Conservation (phyloP, 306 rosid species). For the Rosa chinensis region DNA sequence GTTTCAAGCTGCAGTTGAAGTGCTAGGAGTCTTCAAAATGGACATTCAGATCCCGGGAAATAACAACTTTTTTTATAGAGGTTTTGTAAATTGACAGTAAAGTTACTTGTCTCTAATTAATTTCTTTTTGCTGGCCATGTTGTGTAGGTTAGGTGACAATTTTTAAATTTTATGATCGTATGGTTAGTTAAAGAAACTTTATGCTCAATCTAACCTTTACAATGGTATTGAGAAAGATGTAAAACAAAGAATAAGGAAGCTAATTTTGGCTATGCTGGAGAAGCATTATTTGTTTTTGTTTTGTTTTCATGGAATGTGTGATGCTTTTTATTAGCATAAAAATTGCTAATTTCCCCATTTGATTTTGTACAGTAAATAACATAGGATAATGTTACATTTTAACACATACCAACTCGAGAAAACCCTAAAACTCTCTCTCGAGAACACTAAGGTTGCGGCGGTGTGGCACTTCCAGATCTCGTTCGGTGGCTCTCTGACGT, state of each 20-base stretch:
- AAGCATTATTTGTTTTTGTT: too few relatives aligned
- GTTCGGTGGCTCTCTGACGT: too few relatives aligned
- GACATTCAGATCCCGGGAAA: neutral
- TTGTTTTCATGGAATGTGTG: too few relatives aligned
- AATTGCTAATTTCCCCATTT: too few relatives aligned
- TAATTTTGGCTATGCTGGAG: too few relatives aligned
- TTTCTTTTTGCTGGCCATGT: neutral
- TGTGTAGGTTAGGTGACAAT: neutral
- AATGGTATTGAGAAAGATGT: neutral
- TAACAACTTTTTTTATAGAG: neutral
- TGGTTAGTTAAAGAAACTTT: neutral
- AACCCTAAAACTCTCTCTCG: too few relatives aligned
- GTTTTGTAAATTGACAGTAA: neutral
- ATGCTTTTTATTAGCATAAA: too few relatives aligned
- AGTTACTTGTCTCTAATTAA: neutral
- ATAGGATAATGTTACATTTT: too few relatives aligned
- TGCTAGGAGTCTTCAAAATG: neutral
- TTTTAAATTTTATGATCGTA: neutral
- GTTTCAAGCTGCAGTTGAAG: slow-evolving; percentile 3
- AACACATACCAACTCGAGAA: too few relatives aligned
- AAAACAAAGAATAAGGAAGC: neutral
- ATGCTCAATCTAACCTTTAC: neutral
- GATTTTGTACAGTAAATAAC: too few relatives aligned
- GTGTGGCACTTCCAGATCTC: too few relatives aligned
- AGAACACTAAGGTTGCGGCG: too few relatives aligned